phyloP scores from a whole-genome alignment of 345 rosid species.

The Syzygium jambos region DNA sequence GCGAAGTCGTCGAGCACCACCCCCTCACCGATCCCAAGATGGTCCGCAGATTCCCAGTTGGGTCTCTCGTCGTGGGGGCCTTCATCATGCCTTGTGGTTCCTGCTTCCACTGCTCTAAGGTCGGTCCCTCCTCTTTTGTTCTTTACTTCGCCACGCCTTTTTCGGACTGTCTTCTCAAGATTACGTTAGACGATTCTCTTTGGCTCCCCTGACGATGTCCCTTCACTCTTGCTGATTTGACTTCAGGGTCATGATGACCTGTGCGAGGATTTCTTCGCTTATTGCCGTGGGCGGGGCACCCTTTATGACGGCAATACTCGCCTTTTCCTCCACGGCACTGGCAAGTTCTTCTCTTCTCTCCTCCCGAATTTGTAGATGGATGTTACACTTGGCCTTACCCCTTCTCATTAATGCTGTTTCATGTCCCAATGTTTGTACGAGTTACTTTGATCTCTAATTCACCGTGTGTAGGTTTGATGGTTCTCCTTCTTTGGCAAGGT shows the following conservation, averaged over 20 bases:
- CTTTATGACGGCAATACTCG: slow-evolving; percentile 97
- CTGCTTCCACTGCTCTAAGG: slow-evolving; percentile 86
- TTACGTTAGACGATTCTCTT: neutral
- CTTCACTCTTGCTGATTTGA: neutral
- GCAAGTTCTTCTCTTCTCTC: slow-evolving; percentile 22
- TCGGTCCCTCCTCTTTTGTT: neutral
- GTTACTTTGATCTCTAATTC: neutral
- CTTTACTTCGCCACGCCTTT: neutral
- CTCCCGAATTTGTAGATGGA: neutral
- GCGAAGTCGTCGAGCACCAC: slow-evolving; percentile 94
- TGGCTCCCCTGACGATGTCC: neutral
- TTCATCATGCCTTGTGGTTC: slow-evolving; percentile 98
- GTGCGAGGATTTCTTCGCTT: slow-evolving; percentile 95
- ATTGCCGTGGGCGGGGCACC: slow-evolving; percentile 90
- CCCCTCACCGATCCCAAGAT: slow-evolving; percentile 62
- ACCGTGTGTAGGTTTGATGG: neutral
- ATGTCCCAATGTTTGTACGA: neutral
- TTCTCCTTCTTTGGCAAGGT: neutral
- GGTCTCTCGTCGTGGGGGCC: slow-evolving; percentile 90
- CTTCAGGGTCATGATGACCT: slow-evolving; percentile 96
- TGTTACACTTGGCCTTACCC: neutral
- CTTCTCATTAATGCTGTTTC: neutral
- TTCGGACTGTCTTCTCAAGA: neutral
- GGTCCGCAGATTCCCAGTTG: slow-evolving; percentile 74
- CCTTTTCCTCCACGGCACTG: slow-evolving; percentile 61